Evolutionary conservation across 225 moss, liverwort and hornwort species (phyloP).

Genomic region (Straminergon stramineum): DNA sequence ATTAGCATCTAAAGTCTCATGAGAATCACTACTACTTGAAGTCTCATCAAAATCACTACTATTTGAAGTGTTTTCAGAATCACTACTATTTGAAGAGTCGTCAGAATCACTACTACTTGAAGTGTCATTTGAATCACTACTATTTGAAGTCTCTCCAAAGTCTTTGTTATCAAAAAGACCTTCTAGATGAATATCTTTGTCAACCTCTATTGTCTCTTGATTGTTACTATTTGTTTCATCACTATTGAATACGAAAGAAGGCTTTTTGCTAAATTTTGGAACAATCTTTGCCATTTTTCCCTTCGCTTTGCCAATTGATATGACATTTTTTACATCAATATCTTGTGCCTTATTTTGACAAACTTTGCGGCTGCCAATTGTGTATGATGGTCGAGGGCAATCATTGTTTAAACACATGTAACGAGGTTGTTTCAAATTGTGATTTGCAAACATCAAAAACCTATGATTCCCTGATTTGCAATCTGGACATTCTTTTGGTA

Average conservation of each 20-base stretch:
- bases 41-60: neutral
- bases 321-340: neutral
- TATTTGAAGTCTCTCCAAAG: no score
- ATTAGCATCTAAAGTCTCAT: neutral
- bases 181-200: rapidly evolving
- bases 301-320: neutral
- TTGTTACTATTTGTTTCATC: no score
- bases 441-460: neutral
- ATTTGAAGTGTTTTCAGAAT: no score
- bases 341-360: neutral
- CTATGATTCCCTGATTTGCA: neutral
- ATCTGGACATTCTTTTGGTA: neutral
- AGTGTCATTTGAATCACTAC: no score
- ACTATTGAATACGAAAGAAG: neutral
- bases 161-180: no score
- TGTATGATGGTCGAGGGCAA: neutral
- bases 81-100: neutral
- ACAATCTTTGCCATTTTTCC: neutral
- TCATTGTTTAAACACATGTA: neutral
- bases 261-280: no score
- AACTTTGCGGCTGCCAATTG: neutral
- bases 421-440: neutral
- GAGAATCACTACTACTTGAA: neutral
- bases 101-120: no score
- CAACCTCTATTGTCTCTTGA: neutral